These are phyloP conservation scores for Penicillium sp. DNA, from an alignment of 2,329 filamentous ascomycete genomes.

Conservation along the genomic window DNA sequence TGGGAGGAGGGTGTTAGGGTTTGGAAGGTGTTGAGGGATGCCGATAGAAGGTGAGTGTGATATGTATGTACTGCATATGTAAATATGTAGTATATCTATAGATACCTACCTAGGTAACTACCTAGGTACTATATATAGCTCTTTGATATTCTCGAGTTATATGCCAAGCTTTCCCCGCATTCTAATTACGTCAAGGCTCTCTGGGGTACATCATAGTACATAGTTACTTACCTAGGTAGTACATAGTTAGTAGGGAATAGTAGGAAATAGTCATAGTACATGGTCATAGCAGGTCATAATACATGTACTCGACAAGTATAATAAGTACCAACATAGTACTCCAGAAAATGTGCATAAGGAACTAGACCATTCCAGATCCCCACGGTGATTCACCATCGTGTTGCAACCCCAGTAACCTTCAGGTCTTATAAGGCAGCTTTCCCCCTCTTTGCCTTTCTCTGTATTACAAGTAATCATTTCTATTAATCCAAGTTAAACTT, in stretches of 20 bases:
- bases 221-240: neutral
- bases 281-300: neutral
- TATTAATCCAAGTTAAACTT: neutral
- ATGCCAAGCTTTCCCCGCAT: constrained; percentile 28
- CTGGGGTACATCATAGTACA: neutral
- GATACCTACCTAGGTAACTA: too few relatives aligned
- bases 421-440: neutral
- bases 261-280: neutral
- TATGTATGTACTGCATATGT: neutral
- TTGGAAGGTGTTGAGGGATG: constrained; percentile 44
- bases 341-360: neutral
- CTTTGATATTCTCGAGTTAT: neutral
- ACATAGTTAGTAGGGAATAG: neutral
- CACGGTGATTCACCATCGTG: neutral
- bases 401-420: neutral
- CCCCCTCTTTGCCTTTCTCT: neutral
- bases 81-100: neutral
- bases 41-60: constrained; percentile 5
- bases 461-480: neutral
- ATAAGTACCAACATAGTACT: neutral
- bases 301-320: neutral
- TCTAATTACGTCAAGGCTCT: constrained; percentile 19
- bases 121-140: too few relatives aligned
- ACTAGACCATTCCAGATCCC: neutral
- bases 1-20: constrained; percentile 51